These are phyloP conservation scores for Kwoniella botswanensis DNA, from an alignment of 768 basidiomycete genomes.

Conservation along the genomic window DNA sequence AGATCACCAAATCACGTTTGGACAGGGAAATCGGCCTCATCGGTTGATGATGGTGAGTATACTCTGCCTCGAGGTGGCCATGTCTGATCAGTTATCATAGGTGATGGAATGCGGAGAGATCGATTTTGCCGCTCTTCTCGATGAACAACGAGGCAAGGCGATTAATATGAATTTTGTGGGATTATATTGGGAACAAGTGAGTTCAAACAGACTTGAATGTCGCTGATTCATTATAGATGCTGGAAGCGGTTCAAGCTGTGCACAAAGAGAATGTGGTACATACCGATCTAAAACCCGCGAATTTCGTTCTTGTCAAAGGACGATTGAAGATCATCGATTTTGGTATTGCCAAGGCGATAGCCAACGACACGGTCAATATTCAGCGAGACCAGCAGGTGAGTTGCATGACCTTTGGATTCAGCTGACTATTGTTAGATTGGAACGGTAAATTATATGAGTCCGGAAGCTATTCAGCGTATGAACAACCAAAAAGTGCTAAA, in stretches of 20 bases:
- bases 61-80: too few relatives aligned
- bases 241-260: slow-evolving; percentile 96
- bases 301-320: slow-evolving; percentile 94
- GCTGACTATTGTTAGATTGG: slow-evolving; percentile 69
- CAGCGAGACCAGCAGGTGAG: slow-evolving; percentile 90
- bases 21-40: slow-evolving; percentile 63
- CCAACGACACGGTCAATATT: slow-evolving; percentile 98
- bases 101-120: slow-evolving; percentile 98
- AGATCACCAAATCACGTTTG: slow-evolving; percentile 87
- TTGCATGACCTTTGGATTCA: neutral
- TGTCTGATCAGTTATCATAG: slow-evolving; percentile 33
- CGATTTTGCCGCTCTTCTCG: slow-evolving; percentile 81
- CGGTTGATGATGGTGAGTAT: slow-evolving; percentile 66
- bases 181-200: slow-evolving; percentile 95
- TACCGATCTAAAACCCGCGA: slow-evolving; percentile 96
- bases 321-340: slow-evolving; percentile 98
- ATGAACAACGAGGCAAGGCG: slow-evolving; percentile 80
- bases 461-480: slow-evolving; percentile 82
- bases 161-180: slow-evolving; percentile 93
- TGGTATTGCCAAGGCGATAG: slow-evolving; percentile 98
- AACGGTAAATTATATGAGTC: slow-evolving; percentile 98
- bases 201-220: slow-evolving; percentile 34
- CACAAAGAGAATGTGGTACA: slow-evolving; percentile 99
- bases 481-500: slow-evolving; percentile 82
- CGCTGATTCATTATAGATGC: slow-evolving; percentile 69